Conservation (phyloP, 1,284 basidiomycete species). For the Anthracocystis setariae region DNA sequence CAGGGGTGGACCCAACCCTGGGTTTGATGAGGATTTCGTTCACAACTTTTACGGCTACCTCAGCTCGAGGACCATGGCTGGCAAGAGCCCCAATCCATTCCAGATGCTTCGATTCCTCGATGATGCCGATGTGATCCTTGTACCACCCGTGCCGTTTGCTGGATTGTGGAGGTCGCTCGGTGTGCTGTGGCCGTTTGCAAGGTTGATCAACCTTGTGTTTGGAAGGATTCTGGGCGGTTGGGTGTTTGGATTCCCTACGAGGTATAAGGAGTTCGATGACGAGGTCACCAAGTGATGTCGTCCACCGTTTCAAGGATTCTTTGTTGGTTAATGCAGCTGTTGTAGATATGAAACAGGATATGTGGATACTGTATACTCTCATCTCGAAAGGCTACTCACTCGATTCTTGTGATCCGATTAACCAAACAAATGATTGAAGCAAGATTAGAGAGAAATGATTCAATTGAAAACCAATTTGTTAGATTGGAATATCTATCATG, state of each 20-base stretch:
- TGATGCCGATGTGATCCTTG: conserved; percentile 65
- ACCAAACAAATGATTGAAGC: too few relatives aligned
- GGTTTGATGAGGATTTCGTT: conserved; percentile 66
- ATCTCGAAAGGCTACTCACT: too few relatives aligned
- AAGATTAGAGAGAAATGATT: too few relatives aligned
- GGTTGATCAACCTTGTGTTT: conserved; percentile 30
- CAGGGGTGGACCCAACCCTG: conserved; percentile 61
- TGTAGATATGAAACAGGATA: too few relatives aligned
- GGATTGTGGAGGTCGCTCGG: conserved; percentile 43
- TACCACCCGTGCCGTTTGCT: conserved; percentile 55
- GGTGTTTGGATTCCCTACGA: conserved; percentile 39
- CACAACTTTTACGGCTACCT: conserved; percentile 66
- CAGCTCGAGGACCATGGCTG: conserved; percentile 53
- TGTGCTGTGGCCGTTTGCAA: conserved; percentile 44
- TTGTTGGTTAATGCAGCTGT: too few relatives aligned
- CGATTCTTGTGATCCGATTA: too few relatives aligned
- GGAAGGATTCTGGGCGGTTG: conserved; percentile 50
- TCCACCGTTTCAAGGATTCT: too few relatives aligned
- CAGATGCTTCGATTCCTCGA: conserved; percentile 67
- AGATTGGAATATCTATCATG: too few relatives aligned
- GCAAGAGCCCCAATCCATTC: conserved; percentile 54
- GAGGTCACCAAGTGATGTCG: conserved; percentile 26
- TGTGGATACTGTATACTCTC: too few relatives aligned
- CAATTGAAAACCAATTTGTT: too few relatives aligned
- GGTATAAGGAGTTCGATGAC: conserved; percentile 52